Base-by-base conservation (phyloP, 139 green algal species). In the Chlorella sp. region DNA sequence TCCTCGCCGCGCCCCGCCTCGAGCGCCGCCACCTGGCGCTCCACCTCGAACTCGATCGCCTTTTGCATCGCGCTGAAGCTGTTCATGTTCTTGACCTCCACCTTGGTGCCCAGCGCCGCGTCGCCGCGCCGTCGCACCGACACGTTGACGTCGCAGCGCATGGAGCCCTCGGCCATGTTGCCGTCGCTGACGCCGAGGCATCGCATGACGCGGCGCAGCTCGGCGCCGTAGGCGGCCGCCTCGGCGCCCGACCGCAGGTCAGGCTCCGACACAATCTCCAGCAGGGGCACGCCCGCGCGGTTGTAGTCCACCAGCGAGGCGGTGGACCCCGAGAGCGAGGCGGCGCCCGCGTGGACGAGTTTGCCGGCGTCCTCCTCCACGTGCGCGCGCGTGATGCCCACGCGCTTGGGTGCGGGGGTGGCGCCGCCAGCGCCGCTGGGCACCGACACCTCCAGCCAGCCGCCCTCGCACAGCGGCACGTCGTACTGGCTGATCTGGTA, bases 21-120 rank as follows among this genome's bases (percentile, higher is more conserved):
- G 11, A 93, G 35, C 60, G 97, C 77, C 29, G 65, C 27, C 65
- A 94, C 91, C 88, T 96, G 95, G 1, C 95, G 84, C 25, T 87
- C 79, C 12, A 97, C 87, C 82, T 99, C 95, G 79, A 88, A 98
- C n/a, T 98, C 93, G 41, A 98, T 95, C 15, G 94, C 94, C 40
- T 92, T 91, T 74, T 96, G 88, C 89, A 99, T 98, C 75, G 94
- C 94, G 73, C 74, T 88, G 83, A 99, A 99, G 45, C 81, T 93
- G 90, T 99, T 99, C 93, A 99, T 97, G 87, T 99, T 99, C 82
- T 99, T 99, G 67, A 99, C 87, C 82, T 99, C 95, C 74, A 99
- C 95, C 73, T 97, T 98, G 59, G 95, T 99, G 46, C 95, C 95
- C 71, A 98, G 92, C 40, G 43, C 21, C 14, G 74, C 38, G 55